Evolutionary conservation across 495 filamentous ascomycete genomes (phyloP).

Genomic region (Cudoniella acicularis): DNA sequence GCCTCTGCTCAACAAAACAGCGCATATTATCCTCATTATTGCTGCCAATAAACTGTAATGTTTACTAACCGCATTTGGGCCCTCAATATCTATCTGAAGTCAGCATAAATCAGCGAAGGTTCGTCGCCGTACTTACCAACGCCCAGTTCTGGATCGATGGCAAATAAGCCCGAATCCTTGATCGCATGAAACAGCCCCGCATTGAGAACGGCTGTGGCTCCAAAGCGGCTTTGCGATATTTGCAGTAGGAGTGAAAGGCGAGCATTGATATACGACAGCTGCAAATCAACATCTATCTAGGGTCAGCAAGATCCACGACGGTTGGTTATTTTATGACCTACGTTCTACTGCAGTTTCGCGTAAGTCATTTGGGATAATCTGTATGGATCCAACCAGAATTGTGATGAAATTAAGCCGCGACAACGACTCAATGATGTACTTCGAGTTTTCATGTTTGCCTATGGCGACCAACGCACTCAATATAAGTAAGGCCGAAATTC

Average conservation of each 20-base stretch:
- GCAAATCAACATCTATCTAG: constrained; percentile 26
- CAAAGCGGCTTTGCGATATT: constrained; percentile 72
- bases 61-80: constrained; percentile 65
- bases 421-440: constrained; percentile 71
- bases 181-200: constrained; percentile 85
- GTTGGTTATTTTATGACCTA: constrained; percentile 21
- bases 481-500: constrained; percentile 74
- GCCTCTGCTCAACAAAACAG: constrained; percentile 73
- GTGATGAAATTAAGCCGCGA: constrained; percentile 84
- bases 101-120: too few species aligned
- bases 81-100: constrained; percentile 42
- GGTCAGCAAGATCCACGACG: constrained; percentile 14
- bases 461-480: constrained; percentile 68
- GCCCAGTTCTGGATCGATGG: constrained; percentile 89
- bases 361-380: constrained; percentile 63
- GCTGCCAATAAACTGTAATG: constrained; percentile 81
- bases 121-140: constrained; percentile 66
- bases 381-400: constrained; percentile 80
- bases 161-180: constrained; percentile 74
- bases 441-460: constrained; percentile 59
- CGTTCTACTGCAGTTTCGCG: constrained; percentile 38
- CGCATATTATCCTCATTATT: constrained; percentile 77
- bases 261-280: constrained; percentile 62
- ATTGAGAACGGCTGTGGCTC: constrained; percentile 77
- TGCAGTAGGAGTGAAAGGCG: constrained; percentile 80